Evolutionary conservation across 176 grass and related monocot species (phyloP), one percentile per base, ranked within the genome.

Genomic region (Triticum urartu): DNA sequence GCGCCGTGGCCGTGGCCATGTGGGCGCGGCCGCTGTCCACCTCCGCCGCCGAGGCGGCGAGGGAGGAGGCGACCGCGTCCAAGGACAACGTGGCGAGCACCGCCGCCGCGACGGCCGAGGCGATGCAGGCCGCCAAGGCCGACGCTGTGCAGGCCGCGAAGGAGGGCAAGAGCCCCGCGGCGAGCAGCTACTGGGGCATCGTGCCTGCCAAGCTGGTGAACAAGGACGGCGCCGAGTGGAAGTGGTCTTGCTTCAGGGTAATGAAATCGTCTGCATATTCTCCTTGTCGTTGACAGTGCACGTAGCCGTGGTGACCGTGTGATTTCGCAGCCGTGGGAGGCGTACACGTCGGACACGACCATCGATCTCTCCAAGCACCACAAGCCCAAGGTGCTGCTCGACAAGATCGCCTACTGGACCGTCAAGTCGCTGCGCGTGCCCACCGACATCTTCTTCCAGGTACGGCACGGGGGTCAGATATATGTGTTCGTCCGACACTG

Each of bases 221-320:
- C 82, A 86, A 91, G 78, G 92, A 95, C 36, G 95, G 92, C 87
- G 90, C 68, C 32, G 92, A 93, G 79, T 98, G 95, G 95, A 95
- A 72, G 86, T 98, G 95, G 93, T 79, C 89, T 42, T 98, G 95
- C 85, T 98, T 98, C 84, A 89, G 48, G 89, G 95, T 95, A 76
- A 75, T 2, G 8, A 5, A 38, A 6, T 6, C 5, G 5, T 54
- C 50, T 14, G 32, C 77, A 14, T 35, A 8, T 39, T 13, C 40
- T 42, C 40, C 0, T 61, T 11, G 36, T 3, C 4, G 58, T 65
- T 79, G 24, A 11, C 42, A 22, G 36, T 74, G 40, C 22, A 13
- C 70, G n/a, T 73, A 40, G 20, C 34, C 50, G 50, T 47, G 6
- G 12, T 12, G 65, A 68, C 32, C 30, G 12, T 73, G 6, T 45